These are phyloP conservation scores for Stenocarpella maydis DNA, from an alignment of 2,329 filamentous ascomycete species.

Conservation along the genomic window DNA sequence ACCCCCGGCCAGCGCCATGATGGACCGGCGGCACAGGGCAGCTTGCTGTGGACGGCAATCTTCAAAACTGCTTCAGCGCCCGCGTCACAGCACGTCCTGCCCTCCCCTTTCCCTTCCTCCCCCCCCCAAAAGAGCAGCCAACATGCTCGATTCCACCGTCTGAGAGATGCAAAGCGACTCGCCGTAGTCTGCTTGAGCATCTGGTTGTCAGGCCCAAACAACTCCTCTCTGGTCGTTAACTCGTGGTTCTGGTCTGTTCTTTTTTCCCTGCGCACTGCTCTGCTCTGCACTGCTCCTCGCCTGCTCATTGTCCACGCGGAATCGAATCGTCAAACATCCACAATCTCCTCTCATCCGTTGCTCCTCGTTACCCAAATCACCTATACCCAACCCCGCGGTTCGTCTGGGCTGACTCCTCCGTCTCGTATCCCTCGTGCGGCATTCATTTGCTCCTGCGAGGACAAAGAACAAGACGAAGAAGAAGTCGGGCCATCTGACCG, in stretches of 20 bases:
- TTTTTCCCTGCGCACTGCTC: constrained; percentile 24
- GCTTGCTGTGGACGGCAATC: constrained; percentile 29
- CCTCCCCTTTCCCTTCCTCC: constrained; percentile 48
- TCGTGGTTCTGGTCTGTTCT: constrained; percentile 29
- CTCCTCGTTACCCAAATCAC: neutral
- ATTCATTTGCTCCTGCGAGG: constrained; percentile 50
- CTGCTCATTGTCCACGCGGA: neutral
- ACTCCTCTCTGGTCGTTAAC: constrained; percentile 41
- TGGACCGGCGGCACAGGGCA: neutral
- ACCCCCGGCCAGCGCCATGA: neutral
- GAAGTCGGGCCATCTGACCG: constrained; percentile 34
- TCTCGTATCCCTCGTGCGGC: constrained; percentile 36
- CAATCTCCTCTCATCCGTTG: constrained; percentile 29
- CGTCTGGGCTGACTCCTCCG: constrained; percentile 35
- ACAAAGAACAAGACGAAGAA: constrained; percentile 35
- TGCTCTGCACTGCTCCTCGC: no score
- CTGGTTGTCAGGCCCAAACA: constrained; percentile 38
- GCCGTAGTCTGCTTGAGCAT: constrained; percentile 61
- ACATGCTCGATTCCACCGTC: constrained; percentile 63
- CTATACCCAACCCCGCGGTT: constrained; percentile 34
- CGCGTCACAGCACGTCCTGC: constrained; percentile 39
- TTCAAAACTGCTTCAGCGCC: constrained; percentile 48
- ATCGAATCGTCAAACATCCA: neutral
- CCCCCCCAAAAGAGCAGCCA: constrained; percentile 59
- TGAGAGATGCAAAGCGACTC: constrained; percentile 62